These are phyloP conservation scores for Aspergillus biplanus DNA, from an alignment of 495 filamentous ascomycete species.

Conservation along the genomic window DNA sequence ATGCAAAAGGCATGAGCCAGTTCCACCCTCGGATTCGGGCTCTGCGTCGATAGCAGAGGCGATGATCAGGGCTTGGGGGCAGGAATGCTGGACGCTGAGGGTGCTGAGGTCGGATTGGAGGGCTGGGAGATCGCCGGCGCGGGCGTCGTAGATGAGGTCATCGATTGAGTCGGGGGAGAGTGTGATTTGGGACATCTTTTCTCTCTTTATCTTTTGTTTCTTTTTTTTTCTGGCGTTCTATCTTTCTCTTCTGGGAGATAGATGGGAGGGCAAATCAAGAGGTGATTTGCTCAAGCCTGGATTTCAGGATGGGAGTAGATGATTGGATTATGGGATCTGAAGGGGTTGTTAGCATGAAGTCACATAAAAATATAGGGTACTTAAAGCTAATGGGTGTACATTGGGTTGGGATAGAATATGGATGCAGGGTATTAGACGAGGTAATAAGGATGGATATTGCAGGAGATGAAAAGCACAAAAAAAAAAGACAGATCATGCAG, in stretches of 20 bases:
- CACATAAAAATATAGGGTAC: too few relatives aligned
- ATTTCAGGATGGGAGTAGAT: too few relatives aligned
- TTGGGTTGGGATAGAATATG: too few relatives aligned
- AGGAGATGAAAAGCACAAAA: too few relatives aligned
- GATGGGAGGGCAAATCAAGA: neutral
- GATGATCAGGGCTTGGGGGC: slow-evolving; percentile 60
- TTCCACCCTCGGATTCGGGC: slow-evolving; percentile 63
- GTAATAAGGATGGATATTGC: too few relatives aligned
- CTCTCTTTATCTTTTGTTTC: slow-evolving; percentile 21
- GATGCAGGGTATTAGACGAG: too few relatives aligned
- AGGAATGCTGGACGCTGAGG: slow-evolving; percentile 57
- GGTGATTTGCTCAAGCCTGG: neutral
- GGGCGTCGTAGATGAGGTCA: slow-evolving; percentile 84
- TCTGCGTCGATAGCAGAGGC: slow-evolving; percentile 67
- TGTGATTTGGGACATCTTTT: slow-evolving; percentile 37
- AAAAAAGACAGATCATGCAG: too few relatives aligned
- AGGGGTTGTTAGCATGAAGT: neutral
- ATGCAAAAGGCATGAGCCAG: slow-evolving; percentile 65
- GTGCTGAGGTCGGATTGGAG: slow-evolving; percentile 62
- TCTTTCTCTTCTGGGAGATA: neutral
- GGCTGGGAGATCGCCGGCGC: slow-evolving; percentile 72
- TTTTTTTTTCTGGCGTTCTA: neutral
- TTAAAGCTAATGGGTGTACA: too few relatives aligned
- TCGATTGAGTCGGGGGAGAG: slow-evolving; percentile 72
- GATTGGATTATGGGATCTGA: neutral